Percentiles rank a stretch among this genome's conserved stretches.
Conservation (phyloP, 352 stramenopile genomes). For the Phytophthora melonis region DNA sequence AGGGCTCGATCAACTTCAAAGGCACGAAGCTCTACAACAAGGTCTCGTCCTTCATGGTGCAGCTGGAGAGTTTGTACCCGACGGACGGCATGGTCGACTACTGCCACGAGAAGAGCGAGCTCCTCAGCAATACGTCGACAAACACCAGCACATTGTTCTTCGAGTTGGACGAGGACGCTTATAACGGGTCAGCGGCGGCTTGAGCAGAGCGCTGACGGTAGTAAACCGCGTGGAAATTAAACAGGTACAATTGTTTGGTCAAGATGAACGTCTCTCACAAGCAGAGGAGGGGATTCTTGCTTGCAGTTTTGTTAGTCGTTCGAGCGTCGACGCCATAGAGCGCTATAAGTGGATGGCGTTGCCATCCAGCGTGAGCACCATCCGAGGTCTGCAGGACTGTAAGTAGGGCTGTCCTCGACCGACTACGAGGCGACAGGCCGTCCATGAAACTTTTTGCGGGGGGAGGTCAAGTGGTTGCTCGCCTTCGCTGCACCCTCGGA, state of each 20-base stretch:
- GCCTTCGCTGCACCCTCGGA: not conserved
- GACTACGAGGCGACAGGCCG: constrained; percentile 1
- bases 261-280: no score
- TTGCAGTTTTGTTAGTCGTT: no score
- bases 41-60: constrained; percentile 23
- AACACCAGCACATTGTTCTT: not conserved
- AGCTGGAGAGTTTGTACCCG: constrained; percentile 2
- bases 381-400: not conserved
- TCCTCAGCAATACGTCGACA: not conserved
- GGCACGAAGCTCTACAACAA: constrained; percentile 15
- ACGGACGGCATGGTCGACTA: not conserved
- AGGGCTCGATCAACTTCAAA: constrained; percentile 10
- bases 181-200: not conserved
- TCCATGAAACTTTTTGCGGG: not conserved
- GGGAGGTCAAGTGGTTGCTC: not conserved
- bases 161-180: not conserved
- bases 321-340: not conserved
- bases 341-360: not conserved
- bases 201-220: not conserved
- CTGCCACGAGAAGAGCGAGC: not conserved
- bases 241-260: no score
- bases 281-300: not conserved
- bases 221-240: no score
- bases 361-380: not conserved
- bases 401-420: not conserved